Percentiles rank a stretch among this genome's conserved stretches.
Evolutionary conservation across 2,329 filamentous ascomycete genomes (phyloP).

Genomic region (Fusarium nurragi): DNA sequence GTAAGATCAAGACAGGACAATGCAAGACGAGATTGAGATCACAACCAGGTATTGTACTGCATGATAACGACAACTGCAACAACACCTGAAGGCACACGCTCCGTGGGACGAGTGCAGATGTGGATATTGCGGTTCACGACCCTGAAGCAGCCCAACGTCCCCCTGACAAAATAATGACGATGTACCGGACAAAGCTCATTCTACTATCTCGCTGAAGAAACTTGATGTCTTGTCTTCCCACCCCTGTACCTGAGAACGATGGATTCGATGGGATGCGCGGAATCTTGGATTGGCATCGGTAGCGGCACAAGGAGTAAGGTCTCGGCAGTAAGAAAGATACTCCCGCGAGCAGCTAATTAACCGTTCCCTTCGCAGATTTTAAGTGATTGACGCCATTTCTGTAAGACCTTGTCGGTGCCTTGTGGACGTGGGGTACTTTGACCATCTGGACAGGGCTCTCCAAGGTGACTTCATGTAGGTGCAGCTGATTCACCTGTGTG

Average conservation of each 20-base stretch:
- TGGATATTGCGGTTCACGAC: not conserved
- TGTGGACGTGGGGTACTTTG: slow-evolving; percentile 23
- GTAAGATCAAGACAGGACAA: not conserved
- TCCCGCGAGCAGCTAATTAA: slow-evolving; percentile 16
- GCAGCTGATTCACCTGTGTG: not conserved
- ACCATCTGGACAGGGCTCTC: slow-evolving; percentile 6
- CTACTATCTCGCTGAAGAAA: slow-evolving; percentile 7
- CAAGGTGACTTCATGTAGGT: not conserved
- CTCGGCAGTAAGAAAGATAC: slow-evolving; percentile 18
- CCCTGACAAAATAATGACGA: slow-evolving; percentile 23
- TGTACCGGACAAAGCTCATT: not conserved
- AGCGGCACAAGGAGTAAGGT: slow-evolving; percentile 26
- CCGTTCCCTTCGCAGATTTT: slow-evolving; percentile 1
- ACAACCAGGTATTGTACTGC: not conserved
- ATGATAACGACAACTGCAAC: not conserved
- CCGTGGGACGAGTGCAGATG: not conserved
- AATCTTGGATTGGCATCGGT: not conserved
- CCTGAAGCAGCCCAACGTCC: not conserved
- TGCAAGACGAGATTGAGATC: not conserved
- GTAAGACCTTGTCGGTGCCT: slow-evolving; percentile 19
- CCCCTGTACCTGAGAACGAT: slow-evolving; percentile 12
- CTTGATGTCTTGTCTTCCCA: slow-evolving; percentile 12
- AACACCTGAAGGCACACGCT: not conserved
- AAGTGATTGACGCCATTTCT: slow-evolving; percentile 30
- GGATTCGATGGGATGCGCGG: not conserved